Base-by-base conservation (phyloP, 352 stramenopile species). In the Pythium volutum region DNA sequence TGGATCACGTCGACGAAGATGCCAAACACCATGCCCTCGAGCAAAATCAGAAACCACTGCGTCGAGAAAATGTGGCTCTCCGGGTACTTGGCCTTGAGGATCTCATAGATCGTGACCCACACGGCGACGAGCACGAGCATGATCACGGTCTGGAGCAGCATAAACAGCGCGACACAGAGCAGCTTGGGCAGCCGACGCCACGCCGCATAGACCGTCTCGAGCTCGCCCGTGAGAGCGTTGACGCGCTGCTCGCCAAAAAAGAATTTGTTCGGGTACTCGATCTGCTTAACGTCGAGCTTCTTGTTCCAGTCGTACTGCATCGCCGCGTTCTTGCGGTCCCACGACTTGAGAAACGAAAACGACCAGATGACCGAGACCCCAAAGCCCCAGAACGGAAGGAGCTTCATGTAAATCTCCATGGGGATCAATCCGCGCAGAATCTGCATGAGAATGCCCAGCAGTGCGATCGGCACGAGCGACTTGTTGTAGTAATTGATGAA, bases 1-100 rank as follows among this genome's bases (percentile, higher is more conserved):
- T 96, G 87, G 20, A 96, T 81, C 18, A 96, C 79, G 45, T 96
- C 87, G 26, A 96, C 84, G 54, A 96, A 96, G 3, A 96, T 75
- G 1, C 87, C 87, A 45, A 93, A 94, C 18, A 96, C 69, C 39
- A 88, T 88, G 22, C 87, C 87, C 58, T 91, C 87, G 14, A 89
- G 66, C 39, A 94, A 62, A 55, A 96, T 94, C 9, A 88, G 55
- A 46, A 88, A 85, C 84, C 87, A 94, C 53, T 96, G 87, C 8
- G 73, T 88, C 26, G 84, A 90, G 51, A 96, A 91, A 34, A 96
- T 85, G 61, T 87, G 74, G 48, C 74, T 74, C 18, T 81, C 73
- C 18, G 82, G 76, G 53, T 93, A 96, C 47, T 75, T 87, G 15
- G 79, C 87, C 61, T 96, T 96, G 27, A 95, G 69, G 54, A 93